Conservation (phyloP, 345 rosid species). For the Salix purpurea region DNA sequence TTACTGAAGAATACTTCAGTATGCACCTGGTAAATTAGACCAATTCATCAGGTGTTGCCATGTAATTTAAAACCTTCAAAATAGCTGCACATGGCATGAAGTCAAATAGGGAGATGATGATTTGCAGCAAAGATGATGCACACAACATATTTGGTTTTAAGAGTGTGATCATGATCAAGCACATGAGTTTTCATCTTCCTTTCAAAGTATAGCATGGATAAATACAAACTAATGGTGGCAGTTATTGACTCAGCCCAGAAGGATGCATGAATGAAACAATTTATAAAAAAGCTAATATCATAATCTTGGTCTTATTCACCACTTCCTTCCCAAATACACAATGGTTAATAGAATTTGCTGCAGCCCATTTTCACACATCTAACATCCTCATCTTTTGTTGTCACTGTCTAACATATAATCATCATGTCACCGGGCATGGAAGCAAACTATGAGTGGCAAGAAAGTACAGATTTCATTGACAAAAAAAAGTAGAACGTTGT, state of each 20-base stretch:
- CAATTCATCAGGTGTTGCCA: background rate
- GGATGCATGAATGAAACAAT: background rate
- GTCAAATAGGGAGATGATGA: background rate
- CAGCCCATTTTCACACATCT: background rate
- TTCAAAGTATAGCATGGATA: background rate
- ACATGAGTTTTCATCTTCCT: background rate
- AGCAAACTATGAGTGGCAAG: no score
- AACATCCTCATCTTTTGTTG: background rate
- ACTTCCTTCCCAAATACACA: background rate
- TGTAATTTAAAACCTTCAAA: background rate
- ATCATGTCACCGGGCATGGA: background rate
- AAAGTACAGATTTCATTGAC: background rate
- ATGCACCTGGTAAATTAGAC: constrained; percentile 51
- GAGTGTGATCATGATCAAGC: background rate
- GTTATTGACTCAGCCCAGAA: background rate
- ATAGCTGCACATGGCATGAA: background rate
- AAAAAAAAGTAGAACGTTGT: background rate
- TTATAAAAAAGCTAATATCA: background rate
- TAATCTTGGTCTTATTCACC: background rate
- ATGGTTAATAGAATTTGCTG: background rate
- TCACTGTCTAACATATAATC: background rate
- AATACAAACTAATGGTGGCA: background rate
- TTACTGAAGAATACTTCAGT: constrained; percentile 79
- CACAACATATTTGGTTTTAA: background rate
- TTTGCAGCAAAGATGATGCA: background rate